Base-by-base conservation (phyloP, 805 yeast species). In the Grigorovia transvaalensis region DNA sequence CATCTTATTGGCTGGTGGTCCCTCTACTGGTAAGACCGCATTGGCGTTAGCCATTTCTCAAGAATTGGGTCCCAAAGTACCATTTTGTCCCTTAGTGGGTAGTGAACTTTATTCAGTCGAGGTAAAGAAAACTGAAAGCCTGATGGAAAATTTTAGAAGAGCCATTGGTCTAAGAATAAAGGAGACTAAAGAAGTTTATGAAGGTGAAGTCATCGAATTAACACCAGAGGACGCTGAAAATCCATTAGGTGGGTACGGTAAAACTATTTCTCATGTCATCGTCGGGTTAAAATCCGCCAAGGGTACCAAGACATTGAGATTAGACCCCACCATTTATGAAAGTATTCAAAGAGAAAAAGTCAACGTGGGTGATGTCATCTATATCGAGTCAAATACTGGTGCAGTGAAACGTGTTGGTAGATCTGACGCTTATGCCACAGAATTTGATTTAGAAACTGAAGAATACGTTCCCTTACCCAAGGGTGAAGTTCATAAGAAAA, bases 1-100 rank as follows among this genome's bases (percentile, higher is more conserved):
- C n/a, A 82, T 93, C 49, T 71, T 93, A 54, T 76, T 93, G 51
- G 98, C 99, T 0, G 99, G 99, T 50, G 95, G 96, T 6, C 98
- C 99, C 9, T 96, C 98, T 0, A 91, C 98, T 6, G 99, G 99
- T 65, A 93, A 93, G 68, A 93, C 99, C 2, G 99, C 99, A 1
- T 77, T 93, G 62, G 98, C 98, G 0, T 76, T 93, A 61, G 99
- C 97, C 1, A 82, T 93, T 52, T 88, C 97, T 3, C 98, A 93
- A 67, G 96, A 88, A 67, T 75, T 93, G 60, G 99, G 99, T 4
- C 93, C 95, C 43, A 89, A 91, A 65, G 98, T 93, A 51, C 99
- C 99, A 47, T 93, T 93, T 67, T 90, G 96, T 63, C 98, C 98
- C 4, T 83, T 93, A 61, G 97, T 95, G 23, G 99, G 97, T 42